Percentiles rank a stretch among this genome's conserved stretches.
Evolutionary conservation across 768 basidiomycete species (phyloP).

Genomic region (Macrolepiota dolichaula): DNA sequence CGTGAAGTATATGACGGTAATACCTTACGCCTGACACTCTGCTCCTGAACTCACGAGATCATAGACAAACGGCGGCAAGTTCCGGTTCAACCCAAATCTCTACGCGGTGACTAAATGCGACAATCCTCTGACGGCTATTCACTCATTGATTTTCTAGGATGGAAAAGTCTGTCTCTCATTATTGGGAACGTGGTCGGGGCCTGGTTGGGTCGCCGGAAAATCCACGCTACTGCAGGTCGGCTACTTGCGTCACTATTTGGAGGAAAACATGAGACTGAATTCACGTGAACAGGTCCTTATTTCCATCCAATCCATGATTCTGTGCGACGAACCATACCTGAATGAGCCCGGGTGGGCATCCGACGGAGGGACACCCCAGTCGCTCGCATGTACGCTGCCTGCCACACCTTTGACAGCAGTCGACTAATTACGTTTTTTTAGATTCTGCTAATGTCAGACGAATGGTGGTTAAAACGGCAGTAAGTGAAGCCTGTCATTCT

Average conservation of each 20-base stretch:
- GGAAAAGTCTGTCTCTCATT: slow-evolving; percentile 93
- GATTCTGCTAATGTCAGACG: slow-evolving; percentile 91
- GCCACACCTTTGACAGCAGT: slow-evolving; percentile 1
- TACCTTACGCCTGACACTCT: slow-evolving; percentile 12
- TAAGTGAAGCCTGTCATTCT: slow-evolving; percentile 27
- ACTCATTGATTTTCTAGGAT: slow-evolving; percentile 44
- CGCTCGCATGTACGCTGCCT: slow-evolving; percentile 64
- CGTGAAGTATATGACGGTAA: slow-evolving; percentile 61
- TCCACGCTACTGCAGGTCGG: slow-evolving; percentile 84
- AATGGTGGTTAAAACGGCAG: slow-evolving; percentile 89
- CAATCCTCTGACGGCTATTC: not conserved
- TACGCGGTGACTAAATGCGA: slow-evolving; percentile 62
- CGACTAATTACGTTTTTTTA: slow-evolving; percentile 22
- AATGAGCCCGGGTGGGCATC: slow-evolving; percentile 90
- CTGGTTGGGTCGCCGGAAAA: slow-evolving; percentile 89
- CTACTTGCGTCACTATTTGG: slow-evolving; percentile 2
- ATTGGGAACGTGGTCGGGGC: slow-evolving; percentile 90
- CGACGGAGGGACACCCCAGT: slow-evolving; percentile 69
- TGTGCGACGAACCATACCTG: slow-evolving; percentile 90
- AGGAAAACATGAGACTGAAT: slow-evolving; percentile 28
- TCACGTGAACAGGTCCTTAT: slow-evolving; percentile 72
- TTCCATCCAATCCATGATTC: slow-evolving; percentile 95
- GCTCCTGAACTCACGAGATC: not conserved
- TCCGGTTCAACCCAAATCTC: slow-evolving; percentile 90
- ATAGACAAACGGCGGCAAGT: slow-evolving; percentile 85